A percentile compares a stretch with the other conserved stretches of the same genome.
Conservation (phyloP, 805 yeast genomes). For the Zygosaccharomyces siamensis region DNA sequence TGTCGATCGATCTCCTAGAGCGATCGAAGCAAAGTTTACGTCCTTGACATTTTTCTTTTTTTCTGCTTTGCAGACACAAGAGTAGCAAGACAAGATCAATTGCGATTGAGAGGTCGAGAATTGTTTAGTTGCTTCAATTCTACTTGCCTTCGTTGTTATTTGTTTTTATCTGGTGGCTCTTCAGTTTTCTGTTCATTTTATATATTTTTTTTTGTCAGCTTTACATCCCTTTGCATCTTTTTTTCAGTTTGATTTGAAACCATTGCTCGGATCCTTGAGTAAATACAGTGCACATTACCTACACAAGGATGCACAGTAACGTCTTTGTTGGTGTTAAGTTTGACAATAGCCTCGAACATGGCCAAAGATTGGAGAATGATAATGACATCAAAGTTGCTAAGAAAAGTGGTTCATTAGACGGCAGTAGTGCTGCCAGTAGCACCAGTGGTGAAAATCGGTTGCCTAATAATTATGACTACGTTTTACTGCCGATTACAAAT, state of each 20-base stretch:
- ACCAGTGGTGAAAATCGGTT: slow-evolving; percentile 5
- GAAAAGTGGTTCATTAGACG: background rate
- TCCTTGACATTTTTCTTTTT: background rate
- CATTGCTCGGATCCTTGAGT: background rate
- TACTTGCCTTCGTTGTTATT: background rate
- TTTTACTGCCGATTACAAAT: slow-evolving; percentile 53
- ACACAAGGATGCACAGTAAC: slow-evolving; percentile 27
- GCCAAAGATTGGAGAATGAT: slow-evolving; percentile 3
- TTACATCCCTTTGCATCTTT: background rate
- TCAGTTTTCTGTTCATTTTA: background rate
- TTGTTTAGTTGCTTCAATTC: background rate
- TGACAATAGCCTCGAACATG: slow-evolving; percentile 6
- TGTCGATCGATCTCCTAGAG: background rate
- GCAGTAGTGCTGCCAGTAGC: slow-evolving; percentile 6
- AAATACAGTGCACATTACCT: background rate
- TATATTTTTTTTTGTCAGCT: background rate
- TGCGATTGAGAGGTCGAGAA: background rate
- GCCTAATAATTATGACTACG: slow-evolving; percentile 42
- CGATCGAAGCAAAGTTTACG: background rate
- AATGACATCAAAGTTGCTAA: slow-evolving; percentile 26
- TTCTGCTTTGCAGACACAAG: background rate
- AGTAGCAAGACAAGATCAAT: background rate
- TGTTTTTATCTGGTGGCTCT: background rate
- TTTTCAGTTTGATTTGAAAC: background rate
- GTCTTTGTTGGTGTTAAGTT: slow-evolving; percentile 48